Evolutionary conservation across 768 basidiomycete genomes (phyloP), one percentile per base, ranked within the genome.

Genomic region (Baorangia bicolor): DNA sequence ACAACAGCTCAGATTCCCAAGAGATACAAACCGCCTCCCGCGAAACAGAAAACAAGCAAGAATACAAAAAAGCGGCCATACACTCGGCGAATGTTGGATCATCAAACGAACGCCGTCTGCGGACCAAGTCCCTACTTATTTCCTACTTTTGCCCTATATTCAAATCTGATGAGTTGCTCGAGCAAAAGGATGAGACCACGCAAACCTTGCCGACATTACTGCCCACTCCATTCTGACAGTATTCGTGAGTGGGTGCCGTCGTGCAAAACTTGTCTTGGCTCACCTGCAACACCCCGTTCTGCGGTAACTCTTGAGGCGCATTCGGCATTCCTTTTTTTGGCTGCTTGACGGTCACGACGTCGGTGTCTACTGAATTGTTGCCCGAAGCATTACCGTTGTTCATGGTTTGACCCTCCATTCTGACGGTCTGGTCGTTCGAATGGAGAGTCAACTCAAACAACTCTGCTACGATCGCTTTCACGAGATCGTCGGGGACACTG

Each of bases 381-480:
- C 39, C 30, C 1, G 10, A 8, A 5, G 45, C 10, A 18, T 27
- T 9, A 2, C 48, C 20, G 20, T 47, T 53, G 42, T 50, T 49
- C 12, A 2, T 7, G 33, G 20, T 21, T 57, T 69, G 63, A 27
- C 57, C 55, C 20, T 31, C 54, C 20, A 20, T 3, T 14, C 40
- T 10, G 42, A 50, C 56, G 37, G n/a, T 28, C n/a, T 30, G 48
- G 5, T 50, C 54, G 49, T 56, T 45, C 9, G 49, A 42, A 2
- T 27, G 56, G 5, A 18, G 38, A 49, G 59, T 30, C 55, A 74
- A 57, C 0, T 63, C 65, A 57, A 78, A 78, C 40, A 73, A 60
- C 8, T 72, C 64, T 8, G 57, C 62, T 8, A 78, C 64, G 25
- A 78, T 66, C 0, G 38, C 41, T 5, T 56, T 55, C 23, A 75